Base-by-base conservation (phyloP, 2,329 filamentous ascomycete genomes). In the Ceratocystis ficicola region DNA sequence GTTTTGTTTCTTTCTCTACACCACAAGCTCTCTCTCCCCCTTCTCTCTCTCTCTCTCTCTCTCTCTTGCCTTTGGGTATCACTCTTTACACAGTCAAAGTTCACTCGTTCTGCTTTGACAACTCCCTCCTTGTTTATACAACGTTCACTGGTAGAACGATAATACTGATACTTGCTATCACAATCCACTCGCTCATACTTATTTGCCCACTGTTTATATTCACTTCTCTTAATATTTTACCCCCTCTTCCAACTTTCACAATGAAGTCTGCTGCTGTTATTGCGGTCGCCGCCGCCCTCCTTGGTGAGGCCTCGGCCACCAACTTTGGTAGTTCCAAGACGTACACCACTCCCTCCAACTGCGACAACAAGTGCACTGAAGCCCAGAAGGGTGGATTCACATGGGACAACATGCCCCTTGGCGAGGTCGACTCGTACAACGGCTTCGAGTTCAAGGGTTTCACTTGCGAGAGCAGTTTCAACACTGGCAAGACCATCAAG, bases 401-500 rank as follows among this genome's bases (percentile, higher is more conserved):
- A 78, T 96, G 88, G 83, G 75, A 76, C 30, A 82, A 83, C 69
- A 80, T 95, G 28, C 71, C 74, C 69, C 70, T 77, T 44, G 90
- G 89, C 57, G 71, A 73, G 17, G 85, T 95, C 76, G 76, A 74
- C 69, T 76, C 74, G 70, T 95, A 90, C 75, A 83, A 83, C 64
- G 88, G 85, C 72, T 90, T 93, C 75, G 77, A 80, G 69, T 93
- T 91, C 79, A 81, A 77, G 61, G 89, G 88, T 71, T 94, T 86
- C 78, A 78, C 77, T 64, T 95, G 89, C 78, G 80, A 83, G 73
- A 44, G 17, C 22, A 32, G 64, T 41, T 64, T 57, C 44, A 83
- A 85, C 74, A 76, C 81, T 71, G 76, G 79, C 70, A 76, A 77
- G 71, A 87, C 87, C 79, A 86, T 89, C 71, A 77, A 78, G 70